Conservation (phyloP, 139 green algal species). For the Parachlorella kessleri region DNA sequence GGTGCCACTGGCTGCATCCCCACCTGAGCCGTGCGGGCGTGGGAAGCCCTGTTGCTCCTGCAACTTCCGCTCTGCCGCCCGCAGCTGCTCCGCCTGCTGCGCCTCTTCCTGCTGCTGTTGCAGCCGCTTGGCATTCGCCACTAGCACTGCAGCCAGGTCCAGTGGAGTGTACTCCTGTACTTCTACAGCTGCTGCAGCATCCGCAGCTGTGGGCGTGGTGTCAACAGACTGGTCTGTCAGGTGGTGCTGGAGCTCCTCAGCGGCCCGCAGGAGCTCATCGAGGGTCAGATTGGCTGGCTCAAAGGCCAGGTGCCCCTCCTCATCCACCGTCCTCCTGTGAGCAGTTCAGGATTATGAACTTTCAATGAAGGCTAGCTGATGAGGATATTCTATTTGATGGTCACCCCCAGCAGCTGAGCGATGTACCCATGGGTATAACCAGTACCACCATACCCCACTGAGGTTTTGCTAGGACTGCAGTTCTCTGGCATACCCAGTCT, state of each 20-base stretch:
- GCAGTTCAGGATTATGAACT: not conserved
- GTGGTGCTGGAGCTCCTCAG: slow-evolving; percentile 23
- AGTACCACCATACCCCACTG: too few relatives aligned
- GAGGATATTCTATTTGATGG: not conserved
- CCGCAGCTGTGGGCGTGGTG: not conserved
- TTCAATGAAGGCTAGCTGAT: too few relatives aligned
- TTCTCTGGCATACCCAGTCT: not conserved
- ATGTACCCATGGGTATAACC: too few relatives aligned
- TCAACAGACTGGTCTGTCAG: not conserved
- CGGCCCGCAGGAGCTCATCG: slow-evolving; percentile 22
- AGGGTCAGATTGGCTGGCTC: slow-evolving; percentile 24
- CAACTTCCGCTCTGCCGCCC: slow-evolving; percentile 23
- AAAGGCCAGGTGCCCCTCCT: slow-evolving; percentile 20
- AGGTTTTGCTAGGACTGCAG: too few relatives aligned
- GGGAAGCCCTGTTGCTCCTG: slow-evolving; percentile 28
- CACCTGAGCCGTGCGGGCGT: not conserved
- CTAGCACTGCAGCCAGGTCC: slow-evolving; percentile 31
- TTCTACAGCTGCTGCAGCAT: not conserved
- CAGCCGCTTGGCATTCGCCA: slow-evolving; percentile 30
- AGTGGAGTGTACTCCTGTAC: slow-evolving; percentile 23
- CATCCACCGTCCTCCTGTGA: slow-evolving; percentile 9
- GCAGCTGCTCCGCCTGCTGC: slow-evolving; percentile 4
- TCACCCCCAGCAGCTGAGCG: not conserved
- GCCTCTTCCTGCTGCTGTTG: slow-evolving; percentile 2
- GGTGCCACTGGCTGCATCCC: not conserved